Base-by-base conservation (phyloP, 2,329 filamentous ascomycete genomes). In the Didymella lethalis region DNA sequence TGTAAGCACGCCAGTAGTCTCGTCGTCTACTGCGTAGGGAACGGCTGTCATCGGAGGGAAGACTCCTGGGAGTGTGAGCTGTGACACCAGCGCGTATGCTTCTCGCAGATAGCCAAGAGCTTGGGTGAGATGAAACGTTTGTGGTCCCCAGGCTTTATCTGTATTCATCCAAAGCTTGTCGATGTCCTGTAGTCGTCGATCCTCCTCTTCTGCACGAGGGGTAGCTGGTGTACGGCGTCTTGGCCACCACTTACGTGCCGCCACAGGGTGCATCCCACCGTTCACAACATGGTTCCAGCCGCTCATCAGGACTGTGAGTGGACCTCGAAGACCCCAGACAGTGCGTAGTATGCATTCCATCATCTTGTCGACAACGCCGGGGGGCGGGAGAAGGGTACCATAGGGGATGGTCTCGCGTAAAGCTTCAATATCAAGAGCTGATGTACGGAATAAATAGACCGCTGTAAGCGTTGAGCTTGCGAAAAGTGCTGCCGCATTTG, bases 401-500 rank as follows among this genome's bases (percentile, higher is more conserved):
- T 61, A 57, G 5, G 67, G 62, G 6, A 74, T 65, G 1, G 65
- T 67, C n/a, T 71, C 64, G 7, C 66, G 62, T 1, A 72, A 59
- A 20, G 69, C 68, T 41, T 75, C 68, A 3, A 73, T 69, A 11
- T 77, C 74, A 16, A 74, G 54, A 23, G 64, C 63, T 7, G 73
- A 67, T 2, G 71, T 75, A 12, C 70, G 69, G 58, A 76, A 77
- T 29, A 75, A 64, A 46, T 74, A 77, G 1, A 76, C 71, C 3
- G 71, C 71, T 3, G 72, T 74, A 2, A 77, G 59, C 1, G 73
- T 75, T 5, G 67, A 65, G 59, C 63, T 70, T 2, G 54, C 79
- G 34, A 73, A 81, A 14, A 81, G 68, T 1, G 80, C 79, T 12
- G 79, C 78, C 36, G 77, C 78, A 45, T 80, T 80, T 0, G 75